A percentile compares a stretch with the other conserved stretches of the same genome.
phyloP scores from a whole-genome alignment of 805 yeast genomes.

The Yamadazyma olivae region DNA sequence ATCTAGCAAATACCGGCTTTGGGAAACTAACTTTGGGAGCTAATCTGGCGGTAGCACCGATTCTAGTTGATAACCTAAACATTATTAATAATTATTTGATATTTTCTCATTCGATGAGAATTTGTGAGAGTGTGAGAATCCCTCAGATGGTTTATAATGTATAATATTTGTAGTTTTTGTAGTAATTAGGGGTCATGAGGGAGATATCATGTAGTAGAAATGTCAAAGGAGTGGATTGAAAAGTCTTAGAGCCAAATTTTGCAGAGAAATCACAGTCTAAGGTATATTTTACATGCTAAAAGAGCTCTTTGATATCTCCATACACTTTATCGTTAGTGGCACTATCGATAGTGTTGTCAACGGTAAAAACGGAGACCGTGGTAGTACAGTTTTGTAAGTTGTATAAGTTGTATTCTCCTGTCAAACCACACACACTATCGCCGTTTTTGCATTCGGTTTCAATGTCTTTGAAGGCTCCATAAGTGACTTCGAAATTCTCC shows the following conservation, averaged over 20 bases:
- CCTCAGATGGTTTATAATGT: too few species aligned
- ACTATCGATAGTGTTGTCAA: constrained; percentile 34
- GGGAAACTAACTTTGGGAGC: neutral
- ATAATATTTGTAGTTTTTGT: too few species aligned
- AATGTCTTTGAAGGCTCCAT: constrained; percentile 13
- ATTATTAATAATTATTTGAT: constrained; percentile 6
- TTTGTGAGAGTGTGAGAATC: too few species aligned
- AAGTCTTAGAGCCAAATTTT: too few species aligned
- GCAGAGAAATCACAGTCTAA: too few species aligned
- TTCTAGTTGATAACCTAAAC: constrained; percentile 3
- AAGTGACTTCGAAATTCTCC: constrained; percentile 19
- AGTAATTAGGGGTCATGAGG: too few species aligned
- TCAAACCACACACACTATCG: constrained; percentile 32
- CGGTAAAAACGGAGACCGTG: constrained; percentile 42
- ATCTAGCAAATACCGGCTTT: constrained; percentile 28
- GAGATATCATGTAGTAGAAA: too few species aligned
- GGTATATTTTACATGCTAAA: too few species aligned
- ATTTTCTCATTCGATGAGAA: constrained; percentile 1
- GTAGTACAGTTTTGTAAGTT: constrained; percentile 37
- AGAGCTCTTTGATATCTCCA: too few species aligned
- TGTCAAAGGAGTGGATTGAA: too few species aligned
- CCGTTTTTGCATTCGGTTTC: constrained; percentile 36
- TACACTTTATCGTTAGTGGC: constrained; percentile 5
- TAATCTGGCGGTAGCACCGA: neutral
- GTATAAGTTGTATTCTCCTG: constrained; percentile 35